Evolutionary conservation across 176 grass and related monocot species (phyloP), one percentile per base, ranked within the genome.

Genomic region (Rhipidocladum racemiflorum): DNA sequence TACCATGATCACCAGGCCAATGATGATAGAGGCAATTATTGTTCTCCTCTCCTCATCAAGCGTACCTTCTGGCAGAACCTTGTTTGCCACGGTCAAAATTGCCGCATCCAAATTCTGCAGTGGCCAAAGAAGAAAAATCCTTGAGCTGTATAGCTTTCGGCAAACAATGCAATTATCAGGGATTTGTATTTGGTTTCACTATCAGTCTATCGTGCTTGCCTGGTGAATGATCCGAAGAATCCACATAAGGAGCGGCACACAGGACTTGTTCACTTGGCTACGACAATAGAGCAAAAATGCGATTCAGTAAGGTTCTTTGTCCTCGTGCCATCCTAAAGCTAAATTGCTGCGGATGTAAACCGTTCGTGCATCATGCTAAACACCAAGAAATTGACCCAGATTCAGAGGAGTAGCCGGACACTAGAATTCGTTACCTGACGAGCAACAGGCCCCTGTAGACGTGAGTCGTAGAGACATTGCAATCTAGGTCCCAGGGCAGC

Each of bases 101-200:
- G 82, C 53, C 13, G 76, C 62, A 27, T 93, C 88, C 74, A 95
- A 56, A 36, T 91, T 93, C 95, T 98, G 95, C 50, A 28, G 17
- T 25, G 5, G 17, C 21, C 16, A 24, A 50, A 68, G 51, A 27
- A 21, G 59, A 27, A 53, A 53, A 59, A 60, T 51, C 4, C 6
- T 12, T 28, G 0, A 73, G 5, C 0, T 59, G 56, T 79, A 27
- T n/a, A 17, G 18, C 12, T 12, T 70, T 80, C 18, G 49, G 7
- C 4, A 9, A 59, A 60, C 0, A 61, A 14, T 17, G 2, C 55
- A 0, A 24, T 30, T n/a, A 13, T 5, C 17, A 6, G 0, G 46
- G 7, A 9, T 20, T 9, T 3, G 20, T 44, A 12, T 20, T 76
- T 44, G 14, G 2, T 13, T 60, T 65, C 27, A 39, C 0, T 18